Evolutionary conservation across 176 grass and related monocot genomes (phyloP).

Genomic region (Musa acuminata): DNA sequence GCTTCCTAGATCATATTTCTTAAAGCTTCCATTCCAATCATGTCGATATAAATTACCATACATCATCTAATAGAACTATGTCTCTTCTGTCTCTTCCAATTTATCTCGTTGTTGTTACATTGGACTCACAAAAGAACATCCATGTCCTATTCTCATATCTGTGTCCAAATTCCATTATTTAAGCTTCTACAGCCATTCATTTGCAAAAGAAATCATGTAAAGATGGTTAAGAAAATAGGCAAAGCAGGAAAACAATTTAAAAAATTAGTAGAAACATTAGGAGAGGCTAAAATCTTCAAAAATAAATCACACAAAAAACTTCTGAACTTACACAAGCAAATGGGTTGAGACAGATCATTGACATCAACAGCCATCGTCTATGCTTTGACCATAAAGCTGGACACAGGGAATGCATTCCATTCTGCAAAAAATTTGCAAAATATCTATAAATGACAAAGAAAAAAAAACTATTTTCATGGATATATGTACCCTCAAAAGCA

Average conservation of each 20-base stretch:
- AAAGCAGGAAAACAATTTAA: background rate
- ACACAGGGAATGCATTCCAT: constrained; percentile 57
- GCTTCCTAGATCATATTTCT: too few relatives aligned
- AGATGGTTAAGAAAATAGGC: background rate
- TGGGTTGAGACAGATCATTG: constrained; percentile 59
- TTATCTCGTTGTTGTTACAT: background rate
- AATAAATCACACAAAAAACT: background rate
- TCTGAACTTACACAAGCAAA: constrained; percentile 38
- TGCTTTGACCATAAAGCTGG: constrained; percentile 56
- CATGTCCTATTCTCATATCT: background rate
- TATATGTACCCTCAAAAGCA: background rate
- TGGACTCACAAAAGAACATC: background rate
- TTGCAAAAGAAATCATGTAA: background rate
- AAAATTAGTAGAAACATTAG: background rate
- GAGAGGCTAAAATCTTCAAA: background rate
- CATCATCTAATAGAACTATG: too few relatives aligned
- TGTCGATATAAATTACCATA: too few relatives aligned
- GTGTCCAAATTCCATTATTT: background rate
- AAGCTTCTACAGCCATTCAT: background rate
- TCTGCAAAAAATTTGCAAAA: constrained; percentile 22
- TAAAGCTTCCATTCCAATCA: too few relatives aligned
- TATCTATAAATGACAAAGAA: background rate
- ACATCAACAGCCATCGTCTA: constrained; percentile 62
- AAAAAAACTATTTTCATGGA: background rate
- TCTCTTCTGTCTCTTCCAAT: background rate